Evolutionary conservation across 345 rosid species (phyloP), one percentile per base, ranked within the genome.

Genomic region (Bruguiera gymnorhiza): DNA sequence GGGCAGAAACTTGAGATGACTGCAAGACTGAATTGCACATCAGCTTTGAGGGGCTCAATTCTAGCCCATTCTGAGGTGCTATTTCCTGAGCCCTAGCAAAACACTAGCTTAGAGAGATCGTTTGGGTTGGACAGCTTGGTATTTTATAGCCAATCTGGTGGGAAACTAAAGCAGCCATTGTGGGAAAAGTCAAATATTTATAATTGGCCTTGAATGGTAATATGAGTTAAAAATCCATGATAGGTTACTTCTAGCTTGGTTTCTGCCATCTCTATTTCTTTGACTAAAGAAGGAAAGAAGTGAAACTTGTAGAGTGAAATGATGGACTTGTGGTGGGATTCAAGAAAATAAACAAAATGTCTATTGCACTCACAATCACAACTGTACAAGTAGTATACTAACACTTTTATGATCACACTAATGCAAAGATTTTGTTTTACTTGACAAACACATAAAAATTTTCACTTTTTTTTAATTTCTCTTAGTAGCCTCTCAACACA

Each of bases 1-100:
- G 32, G 71, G 53, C 72, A 62, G 76, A 67, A 74, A 70, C 64
- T 79, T 62, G 77, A 78, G 67, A 71, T 78, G 73, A 59, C 62
- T 73, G 70, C 80, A 36, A 58, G 74, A 53, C 65, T 61, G 46
- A 48, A 72, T 58, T 65, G 58, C 75, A 57, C 63, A 50, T 63
- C 70, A 66, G 30, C 37, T 72, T 15, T 59, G 48, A 48, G 63
- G 56, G 67, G 46, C 21, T 63, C 24, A 55, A 24, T 26, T 39
- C n/a, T 63, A 55, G 68, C 69, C 69, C 48, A 37, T 19, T 36
- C 43, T 39, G 70, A 65, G 70, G 59, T 48, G 65, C 65, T 58
- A 65, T 65, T 64, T 57, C 50, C 48, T 59, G 23, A 56, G 69
- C 64, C 57, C 64, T 55, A 36, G 63, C 57, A 56, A 20, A 43